phyloP scores from a whole-genome alignment of 345 rosid species.

The Adansonia digitata region DNA sequence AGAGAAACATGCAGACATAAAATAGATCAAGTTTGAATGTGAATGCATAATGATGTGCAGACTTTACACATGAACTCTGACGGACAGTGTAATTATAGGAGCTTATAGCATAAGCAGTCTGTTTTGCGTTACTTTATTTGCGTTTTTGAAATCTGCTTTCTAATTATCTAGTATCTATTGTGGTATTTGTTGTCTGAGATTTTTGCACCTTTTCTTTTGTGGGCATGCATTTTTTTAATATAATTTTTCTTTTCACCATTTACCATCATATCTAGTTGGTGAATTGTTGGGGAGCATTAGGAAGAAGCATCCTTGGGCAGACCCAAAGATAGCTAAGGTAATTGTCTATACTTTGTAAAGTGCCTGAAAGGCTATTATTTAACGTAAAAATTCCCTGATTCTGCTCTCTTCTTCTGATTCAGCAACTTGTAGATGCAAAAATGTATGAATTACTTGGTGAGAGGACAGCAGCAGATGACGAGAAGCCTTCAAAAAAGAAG shows the following conservation, averaged over 20 bases:
- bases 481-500: slow-evolving; percentile 84
- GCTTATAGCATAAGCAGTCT: not conserved
- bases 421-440: slow-evolving; percentile 76
- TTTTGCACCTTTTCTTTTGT: not conserved
- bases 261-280: slow-evolving; percentile 44
- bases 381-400: slow-evolving; percentile 7
- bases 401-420: slow-evolving; percentile 17
- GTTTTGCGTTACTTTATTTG: not conserved
- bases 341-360: not conserved
- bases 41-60: not conserved
- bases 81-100: not conserved
- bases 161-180: not conserved
- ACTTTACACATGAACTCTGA: not conserved
- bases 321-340: slow-evolving; percentile 84
- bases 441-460: slow-evolving; percentile 80
- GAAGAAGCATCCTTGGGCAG: slow-evolving; percentile 90
- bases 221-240: not conserved
- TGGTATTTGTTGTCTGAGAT: not conserved
- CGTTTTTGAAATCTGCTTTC: not conserved
- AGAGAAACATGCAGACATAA: not conserved
- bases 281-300: slow-evolving; percentile 68
- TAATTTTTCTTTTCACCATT: slow-evolving; percentile 4
- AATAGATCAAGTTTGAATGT: not conserved
- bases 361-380: not conserved
- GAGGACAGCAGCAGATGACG: slow-evolving; percentile 85